Evolutionary conservation across 371 early-diverging fungal species (phyloP), one percentile per base, ranked within the genome.

Genomic region (Fennellomyces sp.): DNA sequence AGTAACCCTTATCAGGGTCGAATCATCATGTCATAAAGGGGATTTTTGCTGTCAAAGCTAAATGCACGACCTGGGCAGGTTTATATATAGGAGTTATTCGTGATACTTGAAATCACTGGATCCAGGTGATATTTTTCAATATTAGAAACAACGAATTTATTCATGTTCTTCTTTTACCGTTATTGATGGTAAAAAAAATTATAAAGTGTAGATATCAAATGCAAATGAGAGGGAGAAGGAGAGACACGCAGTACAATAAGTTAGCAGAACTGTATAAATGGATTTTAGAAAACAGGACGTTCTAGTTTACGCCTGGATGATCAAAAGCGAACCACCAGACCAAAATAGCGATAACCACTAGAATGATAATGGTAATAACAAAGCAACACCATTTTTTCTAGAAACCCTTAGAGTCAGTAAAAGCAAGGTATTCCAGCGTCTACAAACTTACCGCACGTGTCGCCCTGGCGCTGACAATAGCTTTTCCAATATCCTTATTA

Each of bases 321-420:
- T 63, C 60, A 42, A 81, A 78, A 15, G 66, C 78, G 48, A 81
- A 81, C 81, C 81, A 81, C 81, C 81, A 81, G 30, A 81, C 65
- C 23, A 85, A 64, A 39, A 84, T 64, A 39, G 78, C 84, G 56
- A 80, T 63, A 26, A 84, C 72, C 17, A 81, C 72, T 26, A 77
- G 45, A 19, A 88, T 30, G 35, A 84, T 76, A 45, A 88, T 78
- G 12, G 64, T 45, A 52, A 86, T 78, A 38, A 76, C 47, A 48
- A 88, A 74, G 60, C 86, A 86, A 38, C 77, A 81, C 88, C 88
- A 88, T 76, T 85, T 86, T 83, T 86, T 86, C 84, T 84, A 72
- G 17, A 42, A 23, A 55, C n/a, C n/a, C n/a, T n/a, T n/a, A n/a
- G n/a, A n/a, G 30, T 19, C 26, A 42, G 45, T 39, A 15, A 58